These are phyloP conservation scores for Apiotrichum laibachii DNA, from an alignment of 1,284 basidiomycete genomes.

Conservation along the genomic window DNA sequence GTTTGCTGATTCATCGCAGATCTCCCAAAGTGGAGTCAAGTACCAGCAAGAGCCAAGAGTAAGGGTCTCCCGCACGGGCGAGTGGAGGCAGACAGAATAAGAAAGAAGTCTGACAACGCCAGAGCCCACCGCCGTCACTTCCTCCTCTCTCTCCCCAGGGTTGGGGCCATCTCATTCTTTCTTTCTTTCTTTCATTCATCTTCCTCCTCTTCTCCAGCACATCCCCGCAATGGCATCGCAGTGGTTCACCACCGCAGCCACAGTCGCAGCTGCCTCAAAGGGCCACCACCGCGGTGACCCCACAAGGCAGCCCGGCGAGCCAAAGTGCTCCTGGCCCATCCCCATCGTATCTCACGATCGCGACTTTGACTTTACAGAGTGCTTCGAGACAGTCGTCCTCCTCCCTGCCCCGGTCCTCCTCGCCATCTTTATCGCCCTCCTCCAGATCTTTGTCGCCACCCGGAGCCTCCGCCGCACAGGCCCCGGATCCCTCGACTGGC, in stretches of 20 bases:
- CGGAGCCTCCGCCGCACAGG: constrained; percentile 28
- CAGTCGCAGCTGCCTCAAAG: not conserved
- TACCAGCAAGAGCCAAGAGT: too few relatives aligned
- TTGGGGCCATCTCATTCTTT: not conserved
- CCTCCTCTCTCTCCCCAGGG: too few relatives aligned
- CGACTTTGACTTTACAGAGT: constrained; percentile 75
- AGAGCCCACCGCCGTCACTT: too few relatives aligned
- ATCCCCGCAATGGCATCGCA: constrained; percentile 11
- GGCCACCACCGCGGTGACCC: not conserved
- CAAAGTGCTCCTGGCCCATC: constrained; percentile 38
- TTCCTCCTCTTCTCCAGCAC: not conserved
- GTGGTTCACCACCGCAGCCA: constrained; percentile 15
- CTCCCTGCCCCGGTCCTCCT: constrained; percentile 58
- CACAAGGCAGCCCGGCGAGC: constrained; percentile 8
- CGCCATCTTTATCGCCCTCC: constrained; percentile 54
- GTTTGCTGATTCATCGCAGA: too few relatives aligned
- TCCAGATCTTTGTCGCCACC: constrained; percentile 50
- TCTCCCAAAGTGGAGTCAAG: too few relatives aligned
- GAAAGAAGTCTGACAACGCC: too few relatives aligned
- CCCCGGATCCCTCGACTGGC: constrained; percentile 16
- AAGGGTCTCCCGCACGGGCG: too few relatives aligned
- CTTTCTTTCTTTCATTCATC: not conserved
- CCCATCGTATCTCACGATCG: constrained; percentile 57
- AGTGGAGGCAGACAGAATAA: too few relatives aligned
- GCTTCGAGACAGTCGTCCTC: constrained; percentile 74